These are phyloP conservation scores for Eucommia ulmoides DNA, from an alignment of 257 asterid genomes.

Conservation along the genomic window DNA sequence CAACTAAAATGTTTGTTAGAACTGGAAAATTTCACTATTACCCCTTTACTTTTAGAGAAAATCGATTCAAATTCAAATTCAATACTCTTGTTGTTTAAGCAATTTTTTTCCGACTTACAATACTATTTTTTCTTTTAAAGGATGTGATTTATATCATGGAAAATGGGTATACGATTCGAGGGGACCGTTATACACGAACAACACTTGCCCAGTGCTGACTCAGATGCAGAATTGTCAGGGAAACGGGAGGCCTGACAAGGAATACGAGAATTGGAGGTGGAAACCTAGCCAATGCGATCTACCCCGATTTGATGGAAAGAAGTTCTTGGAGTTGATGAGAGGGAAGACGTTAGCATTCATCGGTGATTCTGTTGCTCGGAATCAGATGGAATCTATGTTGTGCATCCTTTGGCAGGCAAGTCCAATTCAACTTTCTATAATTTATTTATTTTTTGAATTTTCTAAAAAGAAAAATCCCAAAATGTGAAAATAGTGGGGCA, in stretches of 20 bases:
- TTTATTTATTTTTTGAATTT: not conserved
- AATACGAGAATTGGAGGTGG: not conserved
- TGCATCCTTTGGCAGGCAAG: not conserved
- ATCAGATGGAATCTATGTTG: slow-evolving; percentile 75
- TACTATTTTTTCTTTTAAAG: too few relatives aligned
- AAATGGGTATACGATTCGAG: not conserved
- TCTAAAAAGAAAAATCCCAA: not conserved
- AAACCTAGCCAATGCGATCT: not conserved
- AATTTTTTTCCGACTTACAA: not conserved
- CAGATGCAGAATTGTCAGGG: not conserved
- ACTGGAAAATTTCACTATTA: not conserved
- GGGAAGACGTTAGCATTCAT: not conserved
- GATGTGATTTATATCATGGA: not conserved
- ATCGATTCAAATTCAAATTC: not conserved
- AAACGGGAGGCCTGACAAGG: not conserved
- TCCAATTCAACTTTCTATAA: not conserved
- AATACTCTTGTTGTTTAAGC: not conserved
- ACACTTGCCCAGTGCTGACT: not conserved
- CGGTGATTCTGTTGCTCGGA: slow-evolving; percentile 35
- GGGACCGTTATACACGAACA: not conserved
- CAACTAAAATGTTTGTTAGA: not conserved
- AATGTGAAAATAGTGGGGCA: not conserved
- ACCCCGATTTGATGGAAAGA: not conserved
- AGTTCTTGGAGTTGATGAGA: not conserved
- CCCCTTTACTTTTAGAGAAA: too few relatives aligned